Evolutionary conservation across 129 eudicot species (phyloP).

Genomic region (Pulicaria dysenterica): DNA sequence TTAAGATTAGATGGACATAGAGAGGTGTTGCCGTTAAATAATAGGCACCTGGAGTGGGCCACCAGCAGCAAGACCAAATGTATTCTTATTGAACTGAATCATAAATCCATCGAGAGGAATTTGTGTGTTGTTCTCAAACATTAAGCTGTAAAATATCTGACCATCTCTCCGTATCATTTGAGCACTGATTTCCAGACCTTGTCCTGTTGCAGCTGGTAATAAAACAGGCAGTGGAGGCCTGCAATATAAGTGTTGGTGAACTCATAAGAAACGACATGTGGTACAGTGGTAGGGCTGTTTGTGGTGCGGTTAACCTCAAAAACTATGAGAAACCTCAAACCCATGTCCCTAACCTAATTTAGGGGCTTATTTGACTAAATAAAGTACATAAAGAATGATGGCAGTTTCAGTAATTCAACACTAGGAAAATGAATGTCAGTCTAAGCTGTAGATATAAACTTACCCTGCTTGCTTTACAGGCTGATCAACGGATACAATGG

Average conservation of each 20-base stretch:
- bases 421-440: background rate
- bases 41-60: conserved; percentile 77
- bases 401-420: no score
- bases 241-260: conserved; percentile 20
- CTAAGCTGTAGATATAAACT: conserved; percentile 10
- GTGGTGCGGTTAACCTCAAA: no score
- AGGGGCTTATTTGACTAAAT: no score
- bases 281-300: no score
- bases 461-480: conserved; percentile 68
- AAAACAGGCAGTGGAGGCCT: conserved; percentile 38
- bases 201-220: conserved; percentile 37
- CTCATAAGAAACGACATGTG: no score
- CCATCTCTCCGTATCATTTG: conserved; percentile 82
- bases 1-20: background rate
- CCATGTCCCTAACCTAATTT: no score
- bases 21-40: background rate
- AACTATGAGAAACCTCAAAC: no score
- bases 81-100: conserved; percentile 96
- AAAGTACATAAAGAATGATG: no score
- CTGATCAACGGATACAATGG: conserved; percentile 72
- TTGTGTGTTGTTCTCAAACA: conserved; percentile 78
- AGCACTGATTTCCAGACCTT: conserved; percentile 51
- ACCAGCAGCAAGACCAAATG: conserved; percentile 92
- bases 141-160: conserved; percentile 79
- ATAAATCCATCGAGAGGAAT: conserved; percentile 78